Evolutionary conservation across 352 stramenopile species (phyloP), one percentile per base, ranked within the genome.

Genomic region (Thalassiosira mediterranea): DNA sequence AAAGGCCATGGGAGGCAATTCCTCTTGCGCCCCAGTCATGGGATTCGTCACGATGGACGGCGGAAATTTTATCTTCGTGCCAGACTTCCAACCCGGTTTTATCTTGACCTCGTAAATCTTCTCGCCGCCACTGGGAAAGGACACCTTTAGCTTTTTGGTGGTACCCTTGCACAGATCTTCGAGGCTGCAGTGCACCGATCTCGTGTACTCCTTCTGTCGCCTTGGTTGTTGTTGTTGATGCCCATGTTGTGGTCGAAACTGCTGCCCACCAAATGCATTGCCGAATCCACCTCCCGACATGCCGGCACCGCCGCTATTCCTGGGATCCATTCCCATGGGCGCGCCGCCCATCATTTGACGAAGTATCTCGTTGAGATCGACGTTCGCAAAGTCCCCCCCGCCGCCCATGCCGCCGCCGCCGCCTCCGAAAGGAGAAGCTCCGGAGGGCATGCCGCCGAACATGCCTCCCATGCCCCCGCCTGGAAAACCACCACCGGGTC

Each of bases 121-220:
- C 47, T 83, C 72, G 19, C 60, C 60, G 5, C 17, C 21, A 19
- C 25, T 21, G 5, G 76, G 65, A 40, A 67, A 85, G 5, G 68
- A 74, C 0, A 92, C 76, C 69, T 88, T 90, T 0, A 90, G 47
- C 56, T 87, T 92, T 72, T 92, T 92, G 10, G 68, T 90, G 13
- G 56, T 68, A 25, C 87, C 87, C 32, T 29, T 70, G 31, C 68
- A 76, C 15, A 92, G 40, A 31, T 92, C 84, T 67, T 88, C 71
- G 11, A 92, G 61, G 37, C 64, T 82, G 63, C 83, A 90, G 26
- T 63, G 13, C 0, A 90, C 42, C 53, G 68, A 62, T 56, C 42
- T 48, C 15, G 34, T 69, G 21, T 78, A 72, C 56, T 81, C 58
- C 49, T 68, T 59, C 4, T 53, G 28, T 25, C 40, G n/a, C 2